Percentiles rank a stretch among this genome's conserved stretches.
These are phyloP conservation scores for Nitzschia putrida DNA, from an alignment of 108 stramenopile species.

Conservation along the genomic window DNA sequence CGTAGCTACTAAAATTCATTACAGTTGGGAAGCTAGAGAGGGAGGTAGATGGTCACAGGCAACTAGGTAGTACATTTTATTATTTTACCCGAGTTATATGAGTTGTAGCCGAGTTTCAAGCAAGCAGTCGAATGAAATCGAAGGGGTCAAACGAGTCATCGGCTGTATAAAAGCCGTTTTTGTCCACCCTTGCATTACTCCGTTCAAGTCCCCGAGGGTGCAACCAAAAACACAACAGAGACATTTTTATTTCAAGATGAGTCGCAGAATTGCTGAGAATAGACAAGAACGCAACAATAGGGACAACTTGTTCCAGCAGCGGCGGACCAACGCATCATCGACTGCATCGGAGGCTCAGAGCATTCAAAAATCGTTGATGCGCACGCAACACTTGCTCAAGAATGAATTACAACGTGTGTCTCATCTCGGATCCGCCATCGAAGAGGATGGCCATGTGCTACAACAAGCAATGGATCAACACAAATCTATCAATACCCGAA, in stretches of 20 bases:
- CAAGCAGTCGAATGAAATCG: no score
- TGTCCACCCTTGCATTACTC: no score
- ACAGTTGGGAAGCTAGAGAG: no score
- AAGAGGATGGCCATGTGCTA: constrained; percentile 52
- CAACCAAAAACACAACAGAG: no score
- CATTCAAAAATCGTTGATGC: constrained; percentile 53
- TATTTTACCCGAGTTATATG: no score
- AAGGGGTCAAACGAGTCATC: no score
- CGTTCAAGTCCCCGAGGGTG: no score
- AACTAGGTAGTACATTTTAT: no score
- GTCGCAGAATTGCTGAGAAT: neutral
- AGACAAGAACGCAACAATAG: constrained; percentile 4
- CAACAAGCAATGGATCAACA: constrained; percentile 50
- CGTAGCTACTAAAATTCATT: neutral
- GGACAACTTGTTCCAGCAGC: constrained; percentile 17
- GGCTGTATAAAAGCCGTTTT: no score
- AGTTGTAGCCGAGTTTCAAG: no score
- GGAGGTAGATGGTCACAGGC: no score
- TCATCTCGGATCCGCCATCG: constrained; percentile 51
- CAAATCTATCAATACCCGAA: constrained; percentile 42
- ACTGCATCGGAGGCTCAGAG: constrained; percentile 60
- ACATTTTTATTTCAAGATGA: no score
- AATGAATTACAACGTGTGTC: constrained; percentile 60
- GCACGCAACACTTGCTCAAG: constrained; percentile 53
- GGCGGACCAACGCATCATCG: constrained; percentile 10